phyloP scores from a whole-genome alignment of 2,329 filamentous ascomycete species.

The Fusarium drepaniforme region DNA sequence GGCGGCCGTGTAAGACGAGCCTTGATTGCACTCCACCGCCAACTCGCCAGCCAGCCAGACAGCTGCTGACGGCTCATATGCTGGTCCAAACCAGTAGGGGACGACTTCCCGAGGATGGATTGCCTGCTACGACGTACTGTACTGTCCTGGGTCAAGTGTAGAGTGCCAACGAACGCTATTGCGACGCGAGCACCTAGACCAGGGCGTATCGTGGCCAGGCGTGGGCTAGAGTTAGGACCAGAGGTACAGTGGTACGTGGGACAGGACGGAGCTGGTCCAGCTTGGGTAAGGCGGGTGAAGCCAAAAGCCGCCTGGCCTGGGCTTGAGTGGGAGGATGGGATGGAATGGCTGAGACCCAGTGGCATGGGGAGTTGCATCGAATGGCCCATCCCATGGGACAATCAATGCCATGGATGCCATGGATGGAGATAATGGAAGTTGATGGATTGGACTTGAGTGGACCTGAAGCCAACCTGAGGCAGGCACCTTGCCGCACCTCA shows the following conservation, averaged over 20 bases:
- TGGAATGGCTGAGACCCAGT: slow-evolving; percentile 13
- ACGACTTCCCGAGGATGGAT: neutral
- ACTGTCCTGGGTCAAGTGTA: neutral
- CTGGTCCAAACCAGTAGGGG: neutral
- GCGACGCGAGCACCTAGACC: slow-evolving; percentile 1
- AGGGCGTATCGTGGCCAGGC: slow-evolving; percentile 10
- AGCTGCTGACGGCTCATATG: neutral
- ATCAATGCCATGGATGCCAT: neutral
- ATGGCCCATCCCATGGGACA: slow-evolving; percentile 4
- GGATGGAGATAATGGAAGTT: neutral
- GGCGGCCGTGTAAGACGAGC: slow-evolving; percentile 25
- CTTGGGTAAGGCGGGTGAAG: slow-evolving; percentile 12
- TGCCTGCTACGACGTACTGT: neutral
- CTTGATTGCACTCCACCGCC: slow-evolving; percentile 1
- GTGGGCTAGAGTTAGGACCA: neutral
- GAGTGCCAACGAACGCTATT: slow-evolving; percentile 3
- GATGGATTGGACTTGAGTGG: slow-evolving; percentile 3
- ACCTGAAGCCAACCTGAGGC: neutral
- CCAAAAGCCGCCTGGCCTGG: slow-evolving; percentile 12
- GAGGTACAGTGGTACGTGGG: slow-evolving; percentile 1
- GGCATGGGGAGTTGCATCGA: slow-evolving; percentile 1
- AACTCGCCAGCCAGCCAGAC: neutral
- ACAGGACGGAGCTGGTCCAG: slow-evolving; percentile 6
- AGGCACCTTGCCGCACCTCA: neutral
- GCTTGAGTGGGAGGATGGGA: neutral